Percentiles rank a stretch among this genome's conserved stretches.
phyloP scores from a whole-genome alignment of 352 stramenopile genomes.

The Phytophthora ohioensis region DNA sequence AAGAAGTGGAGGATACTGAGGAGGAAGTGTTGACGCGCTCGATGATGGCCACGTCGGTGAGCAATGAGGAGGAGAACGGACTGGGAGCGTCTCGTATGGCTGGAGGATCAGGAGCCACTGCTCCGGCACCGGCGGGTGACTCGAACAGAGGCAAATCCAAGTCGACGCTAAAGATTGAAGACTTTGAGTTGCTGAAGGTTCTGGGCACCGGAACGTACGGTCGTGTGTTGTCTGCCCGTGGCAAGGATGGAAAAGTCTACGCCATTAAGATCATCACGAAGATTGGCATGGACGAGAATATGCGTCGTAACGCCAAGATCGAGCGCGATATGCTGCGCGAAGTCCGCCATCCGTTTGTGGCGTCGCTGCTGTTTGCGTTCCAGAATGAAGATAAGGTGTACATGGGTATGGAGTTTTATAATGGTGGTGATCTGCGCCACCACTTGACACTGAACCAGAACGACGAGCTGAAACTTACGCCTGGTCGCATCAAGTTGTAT shows the following conservation, averaged over 20 bases:
- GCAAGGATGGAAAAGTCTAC: constrained; percentile 73
- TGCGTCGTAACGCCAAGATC: constrained; percentile 84
- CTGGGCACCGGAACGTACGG: constrained; percentile 87
- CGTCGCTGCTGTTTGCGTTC: constrained; percentile 97
- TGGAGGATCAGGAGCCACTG: constrained; percentile 20
- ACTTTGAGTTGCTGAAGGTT: constrained; percentile 90
- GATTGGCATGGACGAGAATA: constrained; percentile 88
- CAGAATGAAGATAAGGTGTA: constrained; percentile 99
- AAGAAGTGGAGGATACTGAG: constrained; percentile 79
- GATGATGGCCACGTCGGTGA: constrained; percentile 65
- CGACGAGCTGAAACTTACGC: constrained; percentile 71
- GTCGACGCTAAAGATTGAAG: constrained; percentile 84
- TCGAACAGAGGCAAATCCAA: constrained; percentile 75
- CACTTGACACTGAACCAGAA: constrained; percentile 80
- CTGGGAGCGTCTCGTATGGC: constrained; percentile 41
- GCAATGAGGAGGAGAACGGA: constrained; percentile 67
- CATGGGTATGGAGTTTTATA: constrained; percentile 99
- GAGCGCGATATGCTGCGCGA: constrained; percentile 96
- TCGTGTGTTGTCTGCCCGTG: constrained; percentile 81
- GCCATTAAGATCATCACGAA: constrained; percentile 92
- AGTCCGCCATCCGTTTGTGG: constrained; percentile 97
- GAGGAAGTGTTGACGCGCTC: constrained; percentile 68
- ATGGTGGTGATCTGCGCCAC: constrained; percentile 95
- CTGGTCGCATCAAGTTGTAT: constrained; percentile 85
- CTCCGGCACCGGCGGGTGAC: constrained; percentile 18